Base-by-base conservation (phyloP, 495 filamentous ascomycete species). In the Parachaetomium inaequale region DNA sequence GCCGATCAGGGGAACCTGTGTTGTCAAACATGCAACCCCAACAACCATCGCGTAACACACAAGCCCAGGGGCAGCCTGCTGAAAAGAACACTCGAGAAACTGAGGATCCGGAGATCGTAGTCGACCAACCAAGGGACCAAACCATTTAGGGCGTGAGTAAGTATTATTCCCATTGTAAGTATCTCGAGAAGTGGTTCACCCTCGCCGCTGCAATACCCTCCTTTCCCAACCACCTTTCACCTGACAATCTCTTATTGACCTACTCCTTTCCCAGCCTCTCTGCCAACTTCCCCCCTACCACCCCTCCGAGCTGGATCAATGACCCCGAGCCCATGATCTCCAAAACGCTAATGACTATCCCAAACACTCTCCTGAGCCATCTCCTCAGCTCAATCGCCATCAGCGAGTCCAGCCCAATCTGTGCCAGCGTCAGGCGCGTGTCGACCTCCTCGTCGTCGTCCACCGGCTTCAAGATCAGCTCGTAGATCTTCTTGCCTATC, bases 371-470 rank as follows among this genome's bases (percentile, higher is more conserved):
- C 46, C 66, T 66, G 12, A 68, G 67, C 72, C 72, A 75, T 0
- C 69, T 64, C 19, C 72, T 54, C 60, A 80, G 40, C 70, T 78
- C 75, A 42, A 78, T 74, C 8, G 72, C 68, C 66, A 78, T 68
- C 23, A 80, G 60, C 34, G 69, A 73, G 46, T 80, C 76, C 28
- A 79, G 47, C 0, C 76, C 76, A 45, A 77, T 65, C 53, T 75
- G 65, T 5, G 56, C 59, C 11, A 76, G 59, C 14, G 62, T 68
- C 40, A 72, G n/a, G 1, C 40, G 28, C 0, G 64, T 52, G 14
- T 55, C 53, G 2, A 55, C 34, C 21, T 52, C 46, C 42, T 76
- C 70, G 17, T 73, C 57, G 6, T 76, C 68, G 25, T 72, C 72
- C 42, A 70, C 66, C 14, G 70, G 60, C 40, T 63, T 57, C 42